phyloP scores from a whole-genome alignment of 208 protist genomes.

The Strigomonas culicis region DNA sequence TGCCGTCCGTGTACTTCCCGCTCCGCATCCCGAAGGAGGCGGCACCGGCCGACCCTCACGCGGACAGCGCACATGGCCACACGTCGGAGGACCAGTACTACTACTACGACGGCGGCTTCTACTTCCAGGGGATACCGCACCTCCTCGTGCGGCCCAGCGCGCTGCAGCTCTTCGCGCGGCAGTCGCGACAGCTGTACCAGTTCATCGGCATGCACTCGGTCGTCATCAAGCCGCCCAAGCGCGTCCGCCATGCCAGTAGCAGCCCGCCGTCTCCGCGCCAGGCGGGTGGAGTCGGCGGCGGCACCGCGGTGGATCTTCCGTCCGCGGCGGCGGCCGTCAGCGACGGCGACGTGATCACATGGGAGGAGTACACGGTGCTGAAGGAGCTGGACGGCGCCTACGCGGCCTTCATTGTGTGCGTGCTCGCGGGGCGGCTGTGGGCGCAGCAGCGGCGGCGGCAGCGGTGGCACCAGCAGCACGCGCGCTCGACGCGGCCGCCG shows the following conservation, averaged over 20 bases:
- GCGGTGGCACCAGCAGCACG: too few relatives aligned
- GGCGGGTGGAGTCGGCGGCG: neutral
- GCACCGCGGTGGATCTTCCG: neutral
- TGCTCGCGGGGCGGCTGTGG: slow-evolving; percentile 30
- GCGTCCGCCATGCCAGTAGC: slow-evolving; percentile 3
- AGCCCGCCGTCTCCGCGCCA: neutral
- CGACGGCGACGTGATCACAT: slow-evolving; percentile 22
- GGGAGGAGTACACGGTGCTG: slow-evolving; percentile 24
- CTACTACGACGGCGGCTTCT: neutral
- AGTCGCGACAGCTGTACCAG: slow-evolving; percentile 40
- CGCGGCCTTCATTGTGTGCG: slow-evolving; percentile 26
- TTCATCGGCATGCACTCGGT: slow-evolving; percentile 40
- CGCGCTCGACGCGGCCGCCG: too few relatives aligned
- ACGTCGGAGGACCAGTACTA: neutral
- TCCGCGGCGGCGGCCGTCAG: slow-evolving; percentile 6
- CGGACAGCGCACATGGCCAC: neutral
- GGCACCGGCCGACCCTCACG: neutral
- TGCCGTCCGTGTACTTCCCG: slow-evolving; percentile 43
- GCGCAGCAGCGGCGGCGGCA: slow-evolving; percentile 10
- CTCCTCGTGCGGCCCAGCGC: slow-evolving; percentile 39
- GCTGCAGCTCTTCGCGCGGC: slow-evolving; percentile 57
- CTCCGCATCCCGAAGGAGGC: slow-evolving; percentile 16
- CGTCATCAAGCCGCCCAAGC: slow-evolving; percentile 28
- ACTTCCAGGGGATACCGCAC: slow-evolving; percentile 41
- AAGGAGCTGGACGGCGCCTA: slow-evolving; percentile 17